These are phyloP conservation scores for Nakazawaea populi DNA, from an alignment of 805 yeast species.

Conservation along the genomic window DNA sequence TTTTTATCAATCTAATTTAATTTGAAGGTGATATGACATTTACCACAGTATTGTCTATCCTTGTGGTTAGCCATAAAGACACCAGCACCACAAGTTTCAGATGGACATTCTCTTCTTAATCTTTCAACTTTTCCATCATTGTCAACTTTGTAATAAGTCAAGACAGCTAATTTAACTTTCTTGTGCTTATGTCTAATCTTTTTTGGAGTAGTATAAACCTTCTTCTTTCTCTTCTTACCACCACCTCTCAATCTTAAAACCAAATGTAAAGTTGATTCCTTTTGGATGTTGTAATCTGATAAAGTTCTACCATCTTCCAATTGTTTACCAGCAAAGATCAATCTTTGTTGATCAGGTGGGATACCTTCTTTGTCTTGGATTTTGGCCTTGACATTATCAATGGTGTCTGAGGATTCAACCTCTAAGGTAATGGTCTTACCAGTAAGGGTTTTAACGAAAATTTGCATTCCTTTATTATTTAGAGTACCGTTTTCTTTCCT, in stretches of 20 bases:
- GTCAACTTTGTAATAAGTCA: slow-evolving; percentile 99
- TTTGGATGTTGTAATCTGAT: slow-evolving; percentile 99
- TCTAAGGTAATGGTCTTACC: slow-evolving; percentile 96
- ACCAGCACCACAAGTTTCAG: slow-evolving; percentile 95
- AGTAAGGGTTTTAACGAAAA: slow-evolving; percentile 81
- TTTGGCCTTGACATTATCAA: slow-evolving; percentile 97
- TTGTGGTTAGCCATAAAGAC: slow-evolving; percentile 99
- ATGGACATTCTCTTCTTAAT: slow-evolving; percentile 97
- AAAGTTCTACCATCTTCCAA: slow-evolving; percentile 98
- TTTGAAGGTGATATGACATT: slow-evolving; percentile 94
- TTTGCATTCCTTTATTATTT: slow-evolving; percentile 39
- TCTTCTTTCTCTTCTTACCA: slow-evolving; percentile 99
- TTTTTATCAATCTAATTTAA: slow-evolving; percentile 18
- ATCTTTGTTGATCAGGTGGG: slow-evolving; percentile 99
- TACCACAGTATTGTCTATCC: slow-evolving; percentile 99
- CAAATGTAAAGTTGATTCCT: slow-evolving; percentile 96
- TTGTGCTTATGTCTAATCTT: slow-evolving; percentile 99
- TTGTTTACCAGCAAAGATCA: slow-evolving; percentile 99
- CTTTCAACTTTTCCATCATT: slow-evolving; percentile 98
- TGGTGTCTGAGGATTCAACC: slow-evolving; percentile 98
- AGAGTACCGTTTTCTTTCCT: slow-evolving; percentile 8
- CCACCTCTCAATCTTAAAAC: slow-evolving; percentile 98
- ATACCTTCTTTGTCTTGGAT: slow-evolving; percentile 99
- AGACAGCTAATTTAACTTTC: slow-evolving; percentile 98
- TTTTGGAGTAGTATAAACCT: slow-evolving; percentile 99